Base-by-base conservation (phyloP, 352 stramenopile species). In the Phytophthora pseudosyringae region DNA sequence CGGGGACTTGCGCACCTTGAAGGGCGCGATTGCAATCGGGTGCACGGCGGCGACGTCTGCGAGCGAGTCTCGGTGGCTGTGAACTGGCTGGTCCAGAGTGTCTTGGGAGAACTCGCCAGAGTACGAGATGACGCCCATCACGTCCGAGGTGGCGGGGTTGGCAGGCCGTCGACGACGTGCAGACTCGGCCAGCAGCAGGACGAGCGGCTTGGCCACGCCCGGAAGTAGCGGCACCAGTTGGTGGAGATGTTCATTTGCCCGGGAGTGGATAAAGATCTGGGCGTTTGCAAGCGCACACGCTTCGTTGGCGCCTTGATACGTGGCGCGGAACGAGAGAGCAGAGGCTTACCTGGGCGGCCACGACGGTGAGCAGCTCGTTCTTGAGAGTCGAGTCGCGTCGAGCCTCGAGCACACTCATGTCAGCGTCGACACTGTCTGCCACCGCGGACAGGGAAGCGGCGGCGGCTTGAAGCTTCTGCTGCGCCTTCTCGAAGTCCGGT, bases 341-440 rank as follows among this genome's bases (percentile, higher is more conserved):
- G 2, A 1, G 6, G 60, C 61, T 21, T 46, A 83, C 81, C 63
- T 92, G 80, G n/a, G 83, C 76, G 1, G 86, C 86, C 9, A 92
- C 75, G 38, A 94, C 73, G 1, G 83, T 86, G 41, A 92, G 81
- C 33, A 94, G 70, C 48, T 94, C 83, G 66, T 94, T 92, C 67
- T 88, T 88, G 54, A 94, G 80, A 54, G 90, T 81, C 21, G 75
- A 64, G 49, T 84, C 73, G 29, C 86, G 81, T 32, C 80, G 80
- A 38, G 69, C 52, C 33, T 94, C 81, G 9, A 94, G 70, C 3
- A 74, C 76, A 44, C 78, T 87, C 51, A 94, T 72, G 49, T 90
- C 81, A 13, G 47, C 53, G 58, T 94, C 88, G 45, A 94, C 81
- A 33, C 79, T 83, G 64, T 78, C 81, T 32, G 83, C 88, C 8